Conservation (phyloP, 345 rosid genomes). For the Salix caprea region DNA sequence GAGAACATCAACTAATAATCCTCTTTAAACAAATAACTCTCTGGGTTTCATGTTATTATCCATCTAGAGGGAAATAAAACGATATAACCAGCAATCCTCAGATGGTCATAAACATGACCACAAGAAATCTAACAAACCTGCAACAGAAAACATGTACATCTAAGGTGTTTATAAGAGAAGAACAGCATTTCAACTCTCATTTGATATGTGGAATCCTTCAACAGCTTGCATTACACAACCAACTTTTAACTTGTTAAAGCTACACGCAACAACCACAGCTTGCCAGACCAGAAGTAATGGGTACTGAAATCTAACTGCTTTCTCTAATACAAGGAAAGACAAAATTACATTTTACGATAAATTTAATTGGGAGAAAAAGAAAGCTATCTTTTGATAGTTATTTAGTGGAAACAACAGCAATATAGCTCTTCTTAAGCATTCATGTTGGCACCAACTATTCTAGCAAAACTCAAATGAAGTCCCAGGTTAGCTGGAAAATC, state of each 20-base stretch:
- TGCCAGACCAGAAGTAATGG: background rate
- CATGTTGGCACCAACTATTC: background rate
- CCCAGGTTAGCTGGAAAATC: background rate
- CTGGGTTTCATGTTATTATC: background rate
- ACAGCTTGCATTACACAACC: background rate
- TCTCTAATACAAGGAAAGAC: background rate
- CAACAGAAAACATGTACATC: background rate
- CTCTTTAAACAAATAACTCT: background rate
- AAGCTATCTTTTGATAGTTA: background rate
- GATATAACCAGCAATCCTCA: background rate
- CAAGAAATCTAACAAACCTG: background rate
- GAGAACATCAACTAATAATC: background rate
- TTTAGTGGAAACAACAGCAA: background rate
- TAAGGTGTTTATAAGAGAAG: background rate
- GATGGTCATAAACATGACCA: background rate
- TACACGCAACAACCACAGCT: background rate
- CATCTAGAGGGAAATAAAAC: background rate
- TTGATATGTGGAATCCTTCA: background rate
- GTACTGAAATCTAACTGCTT: background rate
- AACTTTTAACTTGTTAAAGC: background rate
- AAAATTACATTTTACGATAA: background rate
- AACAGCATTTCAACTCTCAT: background rate
- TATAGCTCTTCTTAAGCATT: background rate
- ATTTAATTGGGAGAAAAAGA: background rate
- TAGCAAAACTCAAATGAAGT: background rate